Percentiles rank a stretch among this genome's conserved stretches.
These are phyloP conservation scores for Pleurotus giganteus DNA, from an alignment of 768 basidiomycete species.

Conservation along the genomic window DNA sequence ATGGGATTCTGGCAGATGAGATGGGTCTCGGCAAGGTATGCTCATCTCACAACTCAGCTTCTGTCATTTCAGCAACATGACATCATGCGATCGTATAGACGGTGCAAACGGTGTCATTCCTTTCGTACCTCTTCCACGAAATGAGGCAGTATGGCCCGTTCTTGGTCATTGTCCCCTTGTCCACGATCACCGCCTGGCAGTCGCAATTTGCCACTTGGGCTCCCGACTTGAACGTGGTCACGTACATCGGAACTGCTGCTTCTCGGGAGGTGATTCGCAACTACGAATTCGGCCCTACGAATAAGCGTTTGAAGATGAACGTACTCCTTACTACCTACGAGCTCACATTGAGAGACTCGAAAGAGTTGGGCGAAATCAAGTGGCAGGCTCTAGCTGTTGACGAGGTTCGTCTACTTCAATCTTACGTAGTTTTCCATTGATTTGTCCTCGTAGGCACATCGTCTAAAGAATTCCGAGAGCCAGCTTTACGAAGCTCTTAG, in stretches of 20 bases:
- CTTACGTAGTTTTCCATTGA: conserved; percentile 14
- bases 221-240: conserved; percentile 94
- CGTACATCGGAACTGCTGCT: conserved; percentile 87
- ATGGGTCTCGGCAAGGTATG: conserved; percentile 97
- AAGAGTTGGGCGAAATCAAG: conserved; percentile 88
- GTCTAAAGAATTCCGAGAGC: conserved; percentile 96
- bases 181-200: conserved; percentile 98
- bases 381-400: conserved; percentile 98
- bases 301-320: conserved; percentile 94
- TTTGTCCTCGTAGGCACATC: conserved; percentile 68
- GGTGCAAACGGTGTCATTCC: conserved; percentile 93
- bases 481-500: conserved; percentile 93
- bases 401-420: conserved; percentile 54
- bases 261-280: conserved; percentile 90
- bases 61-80: conserved; percentile 11
- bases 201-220: conserved; percentile 93
- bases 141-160: conserved; percentile 94
- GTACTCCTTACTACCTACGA: conserved; percentile 97
- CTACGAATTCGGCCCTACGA: conserved; percentile 87
- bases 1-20: conserved; percentile 97
- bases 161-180: conserved; percentile 95
- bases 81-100: conserved; percentile 44
- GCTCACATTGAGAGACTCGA: conserved; percentile 84
- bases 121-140: conserved; percentile 93
- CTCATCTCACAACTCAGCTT: conserved; percentile 9